Evolutionary conservation across 352 stramenopile genomes (phyloP).

Genomic region (Phytophthora tentaculata): DNA sequence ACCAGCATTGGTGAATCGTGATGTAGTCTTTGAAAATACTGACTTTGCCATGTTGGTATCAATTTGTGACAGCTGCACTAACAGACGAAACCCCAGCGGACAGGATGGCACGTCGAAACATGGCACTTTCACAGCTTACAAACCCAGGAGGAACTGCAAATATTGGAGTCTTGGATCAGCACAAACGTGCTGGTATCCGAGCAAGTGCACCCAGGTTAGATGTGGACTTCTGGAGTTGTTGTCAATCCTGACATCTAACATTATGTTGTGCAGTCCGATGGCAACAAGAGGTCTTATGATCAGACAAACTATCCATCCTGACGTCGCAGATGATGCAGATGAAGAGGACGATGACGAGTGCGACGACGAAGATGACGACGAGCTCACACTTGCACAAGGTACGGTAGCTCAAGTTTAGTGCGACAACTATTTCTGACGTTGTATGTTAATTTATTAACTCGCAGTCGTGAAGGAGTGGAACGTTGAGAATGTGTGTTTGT

Average conservation of each 20-base stretch:
- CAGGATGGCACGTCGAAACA: conserved; percentile 55
- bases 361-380: conserved; percentile 55
- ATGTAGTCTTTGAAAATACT: not conserved
- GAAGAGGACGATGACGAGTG: conserved; percentile 54
- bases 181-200: conserved; percentile 11
- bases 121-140: conserved; percentile 69
- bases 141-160: conserved; percentile 22
- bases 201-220: conserved; percentile 29
- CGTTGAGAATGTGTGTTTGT: conserved; percentile 84
- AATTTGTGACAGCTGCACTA: conserved; percentile 2
- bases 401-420: no score
- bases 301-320: conserved; percentile 21
- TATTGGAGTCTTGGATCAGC: not conserved
- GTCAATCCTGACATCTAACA: not conserved
- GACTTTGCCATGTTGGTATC: not conserved
- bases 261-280: conserved; percentile 8
- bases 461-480: conserved; percentile 79
- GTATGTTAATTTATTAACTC: no score
- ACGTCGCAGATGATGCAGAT: conserved; percentile 46
- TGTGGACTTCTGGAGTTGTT: not conserved
- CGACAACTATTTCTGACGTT: no score
- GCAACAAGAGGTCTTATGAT: no score
- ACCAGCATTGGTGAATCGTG: not conserved
- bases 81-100: conserved; percentile 36
- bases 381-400: conserved; percentile 75